These are phyloP conservation scores for Liquidambar formosana DNA, from an alignment of 164 flowering plant species.

Conservation along the genomic window DNA sequence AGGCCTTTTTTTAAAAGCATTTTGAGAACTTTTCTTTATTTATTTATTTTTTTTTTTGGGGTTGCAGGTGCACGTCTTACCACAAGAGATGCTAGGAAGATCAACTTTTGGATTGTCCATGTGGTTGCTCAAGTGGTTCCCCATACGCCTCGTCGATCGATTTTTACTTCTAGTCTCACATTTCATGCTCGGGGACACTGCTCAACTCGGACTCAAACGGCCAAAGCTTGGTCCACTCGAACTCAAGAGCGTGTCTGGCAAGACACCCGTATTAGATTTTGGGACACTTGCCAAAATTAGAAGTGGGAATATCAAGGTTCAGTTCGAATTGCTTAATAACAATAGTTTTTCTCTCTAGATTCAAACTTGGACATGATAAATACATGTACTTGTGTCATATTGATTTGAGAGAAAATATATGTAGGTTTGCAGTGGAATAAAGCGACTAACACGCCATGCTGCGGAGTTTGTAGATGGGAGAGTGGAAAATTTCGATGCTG, in stretches of 20 bases:
- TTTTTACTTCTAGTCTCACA: conserved; percentile 56
- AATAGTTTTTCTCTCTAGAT: neutral
- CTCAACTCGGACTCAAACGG: conserved; percentile 56
- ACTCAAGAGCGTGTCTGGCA: conserved; percentile 70
- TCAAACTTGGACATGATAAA: too few relatives aligned
- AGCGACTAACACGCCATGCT: conserved; percentile 35
- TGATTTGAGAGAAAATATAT: neutral
- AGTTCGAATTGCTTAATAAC: neutral
- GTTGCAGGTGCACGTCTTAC: conserved; percentile 83
- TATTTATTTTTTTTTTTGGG: neutral
- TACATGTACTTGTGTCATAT: too few relatives aligned
- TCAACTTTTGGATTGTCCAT: conserved; percentile 92
- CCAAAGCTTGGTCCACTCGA: conserved; percentile 79
- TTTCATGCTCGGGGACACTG: conserved; percentile 68
- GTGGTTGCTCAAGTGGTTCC: conserved; percentile 92
- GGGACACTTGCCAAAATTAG: conserved; percentile 86
- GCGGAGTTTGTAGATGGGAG: conserved; percentile 70
- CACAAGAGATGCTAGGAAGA: conserved; percentile 85
- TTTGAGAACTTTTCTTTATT: conserved; percentile 8
- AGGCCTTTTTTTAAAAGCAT: conserved; percentile 10
- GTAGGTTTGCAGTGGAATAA: conserved; percentile 59
- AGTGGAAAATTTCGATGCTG: conserved; percentile 61
- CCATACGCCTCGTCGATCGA: conserved; percentile 68
- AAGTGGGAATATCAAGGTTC: conserved; percentile 74
- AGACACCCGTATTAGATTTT: conserved; percentile 89